phyloP scores from a whole-genome alignment of 208 protist species.

The Leptomonas pyrrhocoris region DNA sequence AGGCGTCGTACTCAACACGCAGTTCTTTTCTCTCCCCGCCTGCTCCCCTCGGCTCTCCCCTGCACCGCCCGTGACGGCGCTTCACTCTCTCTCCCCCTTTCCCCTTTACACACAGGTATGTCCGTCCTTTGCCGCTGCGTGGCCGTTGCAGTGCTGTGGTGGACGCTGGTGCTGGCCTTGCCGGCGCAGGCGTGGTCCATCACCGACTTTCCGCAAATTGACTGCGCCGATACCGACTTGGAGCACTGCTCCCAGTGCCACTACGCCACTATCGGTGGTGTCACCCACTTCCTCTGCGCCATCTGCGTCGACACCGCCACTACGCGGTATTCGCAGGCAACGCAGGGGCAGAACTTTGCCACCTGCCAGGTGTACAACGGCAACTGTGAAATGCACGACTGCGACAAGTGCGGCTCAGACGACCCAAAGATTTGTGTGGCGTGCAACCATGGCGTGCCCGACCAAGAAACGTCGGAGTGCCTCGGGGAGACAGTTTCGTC shows the following conservation, averaged over 20 bases:
- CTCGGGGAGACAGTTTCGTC: not conserved
- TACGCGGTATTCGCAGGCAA: not conserved
- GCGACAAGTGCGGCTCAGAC: not conserved
- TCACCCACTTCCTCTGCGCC: not conserved
- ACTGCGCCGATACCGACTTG: not conserved
- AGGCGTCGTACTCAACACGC: no score
- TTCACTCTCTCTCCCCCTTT: not conserved
- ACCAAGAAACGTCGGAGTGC: not conserved
- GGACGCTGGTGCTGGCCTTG: no score
- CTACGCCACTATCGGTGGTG: not conserved
- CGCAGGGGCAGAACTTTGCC: not conserved
- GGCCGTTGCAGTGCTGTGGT: not conserved
- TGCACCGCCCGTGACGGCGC: not conserved
- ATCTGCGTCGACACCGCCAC: slow-evolving; percentile 2
- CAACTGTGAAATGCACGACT: not conserved
- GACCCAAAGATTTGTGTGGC: not conserved
- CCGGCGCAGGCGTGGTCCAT: no score
- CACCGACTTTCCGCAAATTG: not conserved
- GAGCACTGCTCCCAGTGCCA: slow-evolving; percentile 8
- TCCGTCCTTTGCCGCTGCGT: not conserved
- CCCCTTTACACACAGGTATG: not conserved
- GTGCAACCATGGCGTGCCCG: not conserved
- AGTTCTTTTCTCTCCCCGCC: no score
- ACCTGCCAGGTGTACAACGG: not conserved
- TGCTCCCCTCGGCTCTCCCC: not conserved